Evolutionary conservation across 805 yeast genomes (phyloP), one percentile per base, ranked within the genome.

Genomic region (Nakazawaea ernobii): DNA sequence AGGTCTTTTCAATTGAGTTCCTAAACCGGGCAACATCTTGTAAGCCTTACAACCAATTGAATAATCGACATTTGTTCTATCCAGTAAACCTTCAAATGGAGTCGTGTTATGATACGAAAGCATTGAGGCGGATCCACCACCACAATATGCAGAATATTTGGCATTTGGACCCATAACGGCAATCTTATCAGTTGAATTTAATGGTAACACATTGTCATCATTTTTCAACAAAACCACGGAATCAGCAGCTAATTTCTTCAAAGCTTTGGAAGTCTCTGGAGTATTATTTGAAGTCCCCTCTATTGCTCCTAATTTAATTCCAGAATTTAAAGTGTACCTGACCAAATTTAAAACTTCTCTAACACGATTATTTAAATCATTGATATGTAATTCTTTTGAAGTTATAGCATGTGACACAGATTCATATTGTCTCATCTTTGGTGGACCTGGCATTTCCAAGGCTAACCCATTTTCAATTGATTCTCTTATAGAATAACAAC

Each of bases 91-190:
- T n/a, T 75, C 74, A 42, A 57, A 70, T 5, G 81, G 80, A 14
- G 79, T 63, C 10, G 74, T 67, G n/a, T 67, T 61, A 58, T 77
- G 74, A 57, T 75, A 70, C 4, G 78, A 69, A 24, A 61, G 58
- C 55, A 78, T 62, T 6, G 79, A 65, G 28, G 85, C 84, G 26
- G 84, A 79, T 9, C 86, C 86, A 53, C 86, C 86, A 50, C 86
- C 85, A 26, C 77, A 72, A 52, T 67, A 72, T 37, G 73, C 68
- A 6, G 79, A 67, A 39, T 55, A 59, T 53, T 70, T 76, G 29
- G 79, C 84, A 52, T 75, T 77, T 33, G 85, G 84, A 6, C 86
- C 87, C 55, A 81, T 75, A 17, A 81, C 73, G 2, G 79, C 77
- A 28, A 71, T 65, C 5, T 58, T 63, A 14, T 69, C 70, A 10